Evolutionary conservation across 176 grass and related monocot species (phyloP), one percentile per base, ranked within the genome.

Genomic region (Oryza glumipatula): DNA sequence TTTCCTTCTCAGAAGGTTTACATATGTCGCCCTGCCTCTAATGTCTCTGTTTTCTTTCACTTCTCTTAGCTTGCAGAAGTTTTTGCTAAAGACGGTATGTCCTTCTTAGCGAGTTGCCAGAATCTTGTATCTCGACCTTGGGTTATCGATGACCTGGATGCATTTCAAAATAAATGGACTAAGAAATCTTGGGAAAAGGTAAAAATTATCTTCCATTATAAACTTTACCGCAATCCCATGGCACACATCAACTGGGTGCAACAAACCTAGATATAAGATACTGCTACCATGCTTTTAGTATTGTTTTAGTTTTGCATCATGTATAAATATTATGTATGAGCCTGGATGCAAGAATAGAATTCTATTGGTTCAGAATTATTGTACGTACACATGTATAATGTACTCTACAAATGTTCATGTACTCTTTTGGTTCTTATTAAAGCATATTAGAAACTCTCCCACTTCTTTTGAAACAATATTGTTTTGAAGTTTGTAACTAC

Each of bases 11-110:
- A 36, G 13, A 73, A 74, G 33, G 23, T 56, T 76, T 80, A 35
- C 76, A 65, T 87, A 23, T 2, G 10, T 79, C 6, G 3, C 64
- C 11, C 33, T 76, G 81, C 22, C 74, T 76, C 46, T 76, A 79
- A 89, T 69, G 41, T 69, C 67, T 72, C 10, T 43, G 14, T 88
- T 73, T 73, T 76, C 75, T 73, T 88, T 66, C 61, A 46, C 77
- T 83, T 65, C 30, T 84, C 85, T 41, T 94, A 98, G 96, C 91
- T 98, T 79, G 96, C 93, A 87, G 96, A 98, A 88, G 89, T 98
- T 78, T 98, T 95, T 90, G 93, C 96, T 84, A 96, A 94, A 81
- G 96, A 98, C 92, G 96, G 96, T 12, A 95, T 95, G 96, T 98
- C 93, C 24, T 98, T 98, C 54, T 86, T 95, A 74, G 96, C 91